phyloP scores from a whole-genome alignment of 2,329 filamentous ascomycete genomes.

The Monilinia polystroma region DNA sequence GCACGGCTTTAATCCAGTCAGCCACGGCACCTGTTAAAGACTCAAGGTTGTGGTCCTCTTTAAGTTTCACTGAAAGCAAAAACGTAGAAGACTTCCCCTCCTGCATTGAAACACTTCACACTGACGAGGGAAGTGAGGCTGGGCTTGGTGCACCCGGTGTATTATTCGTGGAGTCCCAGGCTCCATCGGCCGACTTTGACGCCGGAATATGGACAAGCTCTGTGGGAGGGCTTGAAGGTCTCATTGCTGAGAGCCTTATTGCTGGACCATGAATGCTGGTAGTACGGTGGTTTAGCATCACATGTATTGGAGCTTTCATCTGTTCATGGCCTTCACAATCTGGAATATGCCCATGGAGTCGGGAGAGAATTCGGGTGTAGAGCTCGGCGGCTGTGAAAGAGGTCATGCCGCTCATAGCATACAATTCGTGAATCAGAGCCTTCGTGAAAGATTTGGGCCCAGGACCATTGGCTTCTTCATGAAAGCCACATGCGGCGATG shows the following conservation, averaged over 20 bases:
- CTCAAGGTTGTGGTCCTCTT: background rate
- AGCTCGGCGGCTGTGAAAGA: background rate
- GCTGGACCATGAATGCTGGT: background rate
- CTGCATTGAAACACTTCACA: background rate
- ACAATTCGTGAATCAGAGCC: background rate
- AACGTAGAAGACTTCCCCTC: background rate
- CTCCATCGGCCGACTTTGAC: background rate
- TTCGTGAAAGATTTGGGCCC: background rate
- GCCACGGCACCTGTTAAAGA: background rate
- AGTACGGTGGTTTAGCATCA: background rate
- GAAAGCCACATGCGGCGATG: background rate
- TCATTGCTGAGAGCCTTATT: background rate
- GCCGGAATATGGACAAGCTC: background rate
- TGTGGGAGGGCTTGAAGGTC: background rate
- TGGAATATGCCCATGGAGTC: background rate
- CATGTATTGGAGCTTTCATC: conserved; percentile 1
- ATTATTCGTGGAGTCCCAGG: background rate
- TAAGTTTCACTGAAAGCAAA: background rate
- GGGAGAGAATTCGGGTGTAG: background rate
- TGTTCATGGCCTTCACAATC: background rate
- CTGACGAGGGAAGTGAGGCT: background rate
- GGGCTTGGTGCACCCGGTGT: background rate
- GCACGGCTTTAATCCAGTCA: background rate
- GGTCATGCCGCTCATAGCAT: background rate
- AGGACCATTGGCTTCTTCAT: background rate